Percentiles rank a stretch among this genome's conserved stretches.
Evolutionary conservation across 1,139 yeast genomes (phyloP).

Genomic region (Blastobotrys buckinghamii): DNA sequence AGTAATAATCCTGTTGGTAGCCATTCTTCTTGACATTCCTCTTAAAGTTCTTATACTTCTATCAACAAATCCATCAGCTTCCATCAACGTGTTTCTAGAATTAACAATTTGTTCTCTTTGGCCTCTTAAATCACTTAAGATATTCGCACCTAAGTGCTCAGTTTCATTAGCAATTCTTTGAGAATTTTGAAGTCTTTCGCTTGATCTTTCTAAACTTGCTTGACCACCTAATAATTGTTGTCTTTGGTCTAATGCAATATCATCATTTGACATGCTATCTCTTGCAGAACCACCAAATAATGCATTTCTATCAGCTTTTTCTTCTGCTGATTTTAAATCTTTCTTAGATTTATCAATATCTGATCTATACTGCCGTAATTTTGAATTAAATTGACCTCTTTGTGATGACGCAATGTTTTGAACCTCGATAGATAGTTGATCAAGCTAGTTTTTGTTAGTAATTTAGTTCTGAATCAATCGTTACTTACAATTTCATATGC

Average conservation of each 20-base stretch:
- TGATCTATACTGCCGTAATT: slow-evolving; percentile 58
- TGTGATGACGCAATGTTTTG: slow-evolving; percentile 71
- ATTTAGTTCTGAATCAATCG: neutral
- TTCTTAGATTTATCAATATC: slow-evolving; percentile 56
- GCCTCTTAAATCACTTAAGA: slow-evolving; percentile 79
- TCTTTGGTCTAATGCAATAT: slow-evolving; percentile 62
- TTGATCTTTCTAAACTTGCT: slow-evolving; percentile 73
- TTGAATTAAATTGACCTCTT: slow-evolving; percentile 63
- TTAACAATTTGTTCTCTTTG: slow-evolving; percentile 90
- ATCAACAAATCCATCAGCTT: slow-evolving; percentile 92
- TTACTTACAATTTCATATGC: slow-evolving; percentile 54
- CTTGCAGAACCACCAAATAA: slow-evolving; percentile 53
- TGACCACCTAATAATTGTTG: slow-evolving; percentile 75
- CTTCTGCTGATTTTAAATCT: slow-evolving; percentile 36
- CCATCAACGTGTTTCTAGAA: slow-evolving; percentile 74
- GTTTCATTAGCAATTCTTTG: slow-evolving; percentile 91
- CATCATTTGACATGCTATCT: slow-evolving; percentile 30
- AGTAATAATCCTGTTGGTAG: slow-evolving; percentile 90
- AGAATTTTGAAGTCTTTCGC: slow-evolving; percentile 79
- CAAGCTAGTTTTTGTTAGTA: slow-evolving; percentile 35
- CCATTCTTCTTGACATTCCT: slow-evolving; percentile 87
- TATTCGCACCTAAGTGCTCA: slow-evolving; percentile 85
- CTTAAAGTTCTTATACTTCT: slow-evolving; percentile 80
- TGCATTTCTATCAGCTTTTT: slow-evolving; percentile 59
- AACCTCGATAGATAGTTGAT: slow-evolving; percentile 75